Evolutionary conservation across 164 flowering plant genomes (phyloP).

Genomic region (Kalanchoe fedtschenkoi): DNA sequence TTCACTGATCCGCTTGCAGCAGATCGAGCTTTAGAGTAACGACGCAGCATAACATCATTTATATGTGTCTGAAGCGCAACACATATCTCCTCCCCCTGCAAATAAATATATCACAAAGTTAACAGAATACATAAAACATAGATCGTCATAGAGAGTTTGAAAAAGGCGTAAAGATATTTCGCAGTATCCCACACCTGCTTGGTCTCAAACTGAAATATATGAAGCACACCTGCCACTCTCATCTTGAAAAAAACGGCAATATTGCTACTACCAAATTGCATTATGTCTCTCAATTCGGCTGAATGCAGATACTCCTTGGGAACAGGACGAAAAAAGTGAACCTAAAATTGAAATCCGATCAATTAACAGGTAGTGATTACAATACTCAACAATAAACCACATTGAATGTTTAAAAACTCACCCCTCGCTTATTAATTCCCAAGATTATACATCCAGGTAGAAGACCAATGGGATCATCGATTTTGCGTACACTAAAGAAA

Average conservation of each 20-base stretch:
- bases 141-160: neutral
- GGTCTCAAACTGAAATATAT: slow-evolving; percentile 97
- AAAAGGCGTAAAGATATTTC: neutral
- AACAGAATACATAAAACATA: neutral
- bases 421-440: slow-evolving; percentile 98
- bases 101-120: neutral
- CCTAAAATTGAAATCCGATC: slow-evolving; percentile 26
- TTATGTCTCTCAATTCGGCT: slow-evolving; percentile 95
- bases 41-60: slow-evolving; percentile 97
- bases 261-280: slow-evolving; percentile 99
- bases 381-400: neutral
- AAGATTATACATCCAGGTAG: slow-evolving; percentile 87
- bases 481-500: slow-evolving; percentile 90
- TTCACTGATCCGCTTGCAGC: slow-evolving; percentile 44
- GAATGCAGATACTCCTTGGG: slow-evolving; percentile 98
- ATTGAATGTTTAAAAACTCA: slow-evolving; percentile 19
- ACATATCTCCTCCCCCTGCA: slow-evolving; percentile 97
- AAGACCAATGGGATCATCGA: slow-evolving; percentile 98
- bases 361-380: neutral
- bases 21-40: slow-evolving; percentile 91
- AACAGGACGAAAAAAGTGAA: slow-evolving; percentile 99
- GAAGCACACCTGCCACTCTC: slow-evolving; percentile 99
- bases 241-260: slow-evolving; percentile 97
- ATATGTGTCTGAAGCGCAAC: slow-evolving; percentile 99
- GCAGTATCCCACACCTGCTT: slow-evolving; percentile 56